Percentiles rank a stretch among this genome's conserved stretches.
Evolutionary conservation across 768 basidiomycete genomes (phyloP).

Genomic region (Leccinum subgranulosum): DNA sequence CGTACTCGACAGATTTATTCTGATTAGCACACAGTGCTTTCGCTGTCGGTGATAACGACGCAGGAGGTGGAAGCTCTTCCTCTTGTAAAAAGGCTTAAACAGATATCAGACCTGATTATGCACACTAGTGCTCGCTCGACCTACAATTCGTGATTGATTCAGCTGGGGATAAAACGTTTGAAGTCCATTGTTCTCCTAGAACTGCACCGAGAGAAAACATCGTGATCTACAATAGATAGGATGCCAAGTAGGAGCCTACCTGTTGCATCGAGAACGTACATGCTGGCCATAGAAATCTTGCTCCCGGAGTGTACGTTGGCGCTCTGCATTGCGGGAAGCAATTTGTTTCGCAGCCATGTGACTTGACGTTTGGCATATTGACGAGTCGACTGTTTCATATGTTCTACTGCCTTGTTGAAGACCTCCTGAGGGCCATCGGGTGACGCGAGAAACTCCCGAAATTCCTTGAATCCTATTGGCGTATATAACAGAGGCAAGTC

Average conservation of each 20-base stretch:
- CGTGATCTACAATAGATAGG: not conserved
- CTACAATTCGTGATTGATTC: conserved; percentile 47
- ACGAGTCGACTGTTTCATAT: conserved; percentile 83
- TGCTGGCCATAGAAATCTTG: conserved; percentile 30
- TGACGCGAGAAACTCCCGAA: conserved; percentile 60
- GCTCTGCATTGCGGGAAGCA: conserved; percentile 69
- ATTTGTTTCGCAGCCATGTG: conserved; percentile 88
- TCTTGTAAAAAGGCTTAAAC: conserved; percentile 49
- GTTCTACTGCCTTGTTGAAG: conserved; percentile 59
- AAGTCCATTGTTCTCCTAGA: conserved; percentile 56
- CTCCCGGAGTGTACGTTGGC: conserved; percentile 35
- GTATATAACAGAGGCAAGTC: conserved; percentile 6
- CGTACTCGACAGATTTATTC: conserved; percentile 46
- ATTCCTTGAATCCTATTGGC: conserved; percentile 85
- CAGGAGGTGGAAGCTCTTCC: conserved; percentile 52
- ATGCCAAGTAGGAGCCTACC: conserved; percentile 36
- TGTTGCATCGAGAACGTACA: conserved; percentile 69
- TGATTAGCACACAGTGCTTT: conserved; percentile 46
- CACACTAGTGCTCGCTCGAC: conserved; percentile 1
- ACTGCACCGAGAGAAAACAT: conserved; percentile 31
- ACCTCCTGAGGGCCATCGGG: conserved; percentile 36
- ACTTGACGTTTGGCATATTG: conserved; percentile 92
- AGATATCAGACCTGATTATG: not conserved
- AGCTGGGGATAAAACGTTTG: conserved; percentile 52
- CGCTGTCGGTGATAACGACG: conserved; percentile 52